Base-by-base conservation (phyloP, 495 filamentous ascomycete species). In the Lasiosphaeria ovina region DNA sequence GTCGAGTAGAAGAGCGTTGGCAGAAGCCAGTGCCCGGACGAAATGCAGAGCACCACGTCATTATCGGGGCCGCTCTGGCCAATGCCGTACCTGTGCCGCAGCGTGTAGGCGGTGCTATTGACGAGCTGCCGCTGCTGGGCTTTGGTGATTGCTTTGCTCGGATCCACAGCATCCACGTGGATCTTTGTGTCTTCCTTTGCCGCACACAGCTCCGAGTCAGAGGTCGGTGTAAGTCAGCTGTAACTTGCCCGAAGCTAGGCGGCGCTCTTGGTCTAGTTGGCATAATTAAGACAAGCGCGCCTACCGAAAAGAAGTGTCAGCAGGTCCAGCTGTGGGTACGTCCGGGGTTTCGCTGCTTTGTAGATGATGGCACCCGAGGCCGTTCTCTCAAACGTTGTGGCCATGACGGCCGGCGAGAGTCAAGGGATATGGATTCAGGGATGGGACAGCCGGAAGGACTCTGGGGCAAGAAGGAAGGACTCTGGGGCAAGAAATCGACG, bases 31-130 rank as follows among this genome's bases (percentile, higher is more conserved):
- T 83, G 77, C 0, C 81, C 81, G 4, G 75, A 74, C n/a, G 77
- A 76, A 24, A 81, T 77, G 51, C 74, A 73, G 12, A 81, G 69
- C 11, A 83, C 76, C 38, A 82, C 77, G 64, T 85, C 82, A 55
- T 79, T 76, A 38, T 75, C 72, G 1, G 75, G 72, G 6, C 81
- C 80, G 32, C 72, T 50, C 17, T 64, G 42, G n/a, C 81, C 81
- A 55, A 84, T 69, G 49, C 75, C 78, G 53, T 78, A 83, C 31
- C 67, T 64, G 48, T 76, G 48, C 49, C 81, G 77, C 9, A 84
- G 72, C 44, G 73, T 71, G 67, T 80, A 67, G 6, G 83, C 80
- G 34, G 76, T 66, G 14, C 72, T 72, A 50, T 79, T 70, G 52
- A 77, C 72, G 7, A 79, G 67, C 8, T 67, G 56, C 9, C 79